Evolutionary conservation across 1,284 basidiomycete genomes (phyloP).

Genomic region (Inonotus obliquus): DNA sequence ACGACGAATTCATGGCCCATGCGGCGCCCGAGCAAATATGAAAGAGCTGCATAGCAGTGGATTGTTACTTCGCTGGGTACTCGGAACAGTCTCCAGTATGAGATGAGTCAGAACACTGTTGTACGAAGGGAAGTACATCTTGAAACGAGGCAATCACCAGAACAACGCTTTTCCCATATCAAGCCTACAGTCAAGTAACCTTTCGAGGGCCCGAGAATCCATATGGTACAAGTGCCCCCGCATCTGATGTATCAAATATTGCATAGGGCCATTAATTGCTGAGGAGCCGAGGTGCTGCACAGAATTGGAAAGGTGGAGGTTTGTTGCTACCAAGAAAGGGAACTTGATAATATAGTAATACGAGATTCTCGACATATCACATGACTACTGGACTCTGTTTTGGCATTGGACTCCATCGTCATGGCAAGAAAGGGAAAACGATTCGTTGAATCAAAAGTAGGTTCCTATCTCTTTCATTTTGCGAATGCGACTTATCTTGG

Average conservation of each 20-base stretch:
- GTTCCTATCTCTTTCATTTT: not conserved
- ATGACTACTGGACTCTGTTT: not conserved
- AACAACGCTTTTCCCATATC: not conserved
- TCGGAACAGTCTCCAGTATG: not conserved
- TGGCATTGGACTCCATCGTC: not conserved
- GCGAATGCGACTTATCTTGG: not conserved
- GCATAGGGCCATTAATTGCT: not conserved
- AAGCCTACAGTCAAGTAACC: not conserved
- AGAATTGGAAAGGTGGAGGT: not conserved
- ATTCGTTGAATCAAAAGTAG: slow-evolving; percentile 14
- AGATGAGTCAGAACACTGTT: not conserved
- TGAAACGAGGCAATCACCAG: not conserved
- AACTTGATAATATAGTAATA: too few species aligned
- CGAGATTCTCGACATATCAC: not conserved
- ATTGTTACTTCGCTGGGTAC: not conserved
- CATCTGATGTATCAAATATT: not conserved
- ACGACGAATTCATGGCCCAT: too few species aligned
- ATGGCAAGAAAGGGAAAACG: slow-evolving; percentile 15
- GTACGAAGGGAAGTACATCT: not conserved
- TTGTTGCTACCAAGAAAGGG: not conserved
- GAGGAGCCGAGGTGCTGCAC: not conserved
- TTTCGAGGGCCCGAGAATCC: not conserved
- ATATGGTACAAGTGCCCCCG: not conserved
- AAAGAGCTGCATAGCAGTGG: not conserved
- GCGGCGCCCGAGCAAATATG: not conserved